Base-by-base conservation (phyloP, 495 filamentous ascomycete genomes). In the Neurospora cerealis region DNA sequence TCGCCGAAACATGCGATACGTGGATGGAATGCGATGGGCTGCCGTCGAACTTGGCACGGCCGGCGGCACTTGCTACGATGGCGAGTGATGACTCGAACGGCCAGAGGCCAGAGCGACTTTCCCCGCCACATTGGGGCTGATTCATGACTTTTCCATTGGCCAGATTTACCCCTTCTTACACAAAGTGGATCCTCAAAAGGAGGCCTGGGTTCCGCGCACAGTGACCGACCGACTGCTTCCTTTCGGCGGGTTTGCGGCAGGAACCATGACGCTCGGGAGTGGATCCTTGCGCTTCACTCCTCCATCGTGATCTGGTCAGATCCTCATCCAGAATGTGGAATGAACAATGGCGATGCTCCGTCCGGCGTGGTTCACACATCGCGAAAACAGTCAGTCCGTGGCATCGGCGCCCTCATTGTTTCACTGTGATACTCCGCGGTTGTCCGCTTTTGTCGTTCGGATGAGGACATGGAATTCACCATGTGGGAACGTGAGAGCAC, bases 41-140 rank as follows among this genome's bases (percentile, higher is more conserved):
- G 76, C 78, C 73, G 77, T 79, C 78, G 79, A 81, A 81, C 70
- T 41, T 38, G 70, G 74, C 62, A 70, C 71, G 74, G 62, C 32
- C 71, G 70, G 77, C 32, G 46, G 70, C 28, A 48, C 41, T 24
- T 28, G 46, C 42, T 46, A 10, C 39, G 34, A 54, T 36, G 40
- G 70, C 42, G 19, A 71, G 46, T 48, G 70, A 42, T 80, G 79
- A 80, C 79, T 80, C 79, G 78, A 78, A 77, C 79, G 79, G 79
- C 79, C 71, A 79, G 74, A 28, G 44, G 79, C 76, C 71, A 80
- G 74, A 28, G 44, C 21, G 32, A 36, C 15, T 21, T 46, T 40
- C 72, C 17, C 73, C 76, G 79, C 79, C 79, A 76, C 77, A 74
- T 72, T 78, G 77, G 72, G 77, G 75, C 77, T 78, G 73, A 8